These are phyloP conservation scores for Tetrapisispora pingtungensis DNA, from an alignment of 805 yeast species.

Conservation along the genomic window DNA sequence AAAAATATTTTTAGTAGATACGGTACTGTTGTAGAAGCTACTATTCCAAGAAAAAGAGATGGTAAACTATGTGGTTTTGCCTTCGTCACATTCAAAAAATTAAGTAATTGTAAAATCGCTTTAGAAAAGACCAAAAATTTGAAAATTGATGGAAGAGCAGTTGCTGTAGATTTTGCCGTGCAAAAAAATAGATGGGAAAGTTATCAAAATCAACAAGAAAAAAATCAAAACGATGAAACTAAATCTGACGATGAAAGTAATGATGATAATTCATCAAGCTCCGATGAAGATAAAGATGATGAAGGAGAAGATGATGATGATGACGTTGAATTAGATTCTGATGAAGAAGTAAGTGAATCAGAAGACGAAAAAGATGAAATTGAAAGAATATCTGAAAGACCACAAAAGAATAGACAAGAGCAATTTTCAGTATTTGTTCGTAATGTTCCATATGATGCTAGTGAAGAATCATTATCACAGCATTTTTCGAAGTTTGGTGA, in stretches of 20 bases:
- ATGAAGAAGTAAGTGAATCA: slow-evolving; percentile 25
- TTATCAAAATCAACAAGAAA: slow-evolving; percentile 36
- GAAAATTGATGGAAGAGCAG: slow-evolving; percentile 80
- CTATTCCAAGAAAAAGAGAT: slow-evolving; percentile 77
- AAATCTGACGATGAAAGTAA: slow-evolving; percentile 28
- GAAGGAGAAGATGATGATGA: slow-evolving; percentile 22
- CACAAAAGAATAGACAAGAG: slow-evolving; percentile 48
- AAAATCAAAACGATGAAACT: slow-evolving; percentile 21
- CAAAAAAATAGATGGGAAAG: slow-evolving; percentile 79
- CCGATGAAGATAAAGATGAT: slow-evolving; percentile 25
- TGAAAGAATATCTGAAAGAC: slow-evolving; percentile 24
- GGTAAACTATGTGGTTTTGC: slow-evolving; percentile 94
- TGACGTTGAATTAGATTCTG: slow-evolving; percentile 29
- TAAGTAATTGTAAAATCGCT: slow-evolving; percentile 68
- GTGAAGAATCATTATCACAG: slow-evolving; percentile 61
- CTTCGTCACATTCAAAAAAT: slow-evolving; percentile 80
- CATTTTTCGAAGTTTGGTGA: slow-evolving; percentile 80
- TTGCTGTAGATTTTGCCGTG: slow-evolving; percentile 88
- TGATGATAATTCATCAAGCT: slow-evolving; percentile 12
- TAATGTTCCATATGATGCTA: slow-evolving; percentile 91
- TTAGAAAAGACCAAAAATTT: slow-evolving; percentile 64
- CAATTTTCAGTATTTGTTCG: slow-evolving; percentile 73
- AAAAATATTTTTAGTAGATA: slow-evolving; percentile 59
- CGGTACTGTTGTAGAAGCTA: slow-evolving; percentile 83
- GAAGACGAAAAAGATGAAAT: slow-evolving; percentile 28